A percentile compares a stretch with the other conserved stretches of the same genome.
Conservation (phyloP, 192 early-diverging fungal species). For the Chytriomyces sp. region DNA sequence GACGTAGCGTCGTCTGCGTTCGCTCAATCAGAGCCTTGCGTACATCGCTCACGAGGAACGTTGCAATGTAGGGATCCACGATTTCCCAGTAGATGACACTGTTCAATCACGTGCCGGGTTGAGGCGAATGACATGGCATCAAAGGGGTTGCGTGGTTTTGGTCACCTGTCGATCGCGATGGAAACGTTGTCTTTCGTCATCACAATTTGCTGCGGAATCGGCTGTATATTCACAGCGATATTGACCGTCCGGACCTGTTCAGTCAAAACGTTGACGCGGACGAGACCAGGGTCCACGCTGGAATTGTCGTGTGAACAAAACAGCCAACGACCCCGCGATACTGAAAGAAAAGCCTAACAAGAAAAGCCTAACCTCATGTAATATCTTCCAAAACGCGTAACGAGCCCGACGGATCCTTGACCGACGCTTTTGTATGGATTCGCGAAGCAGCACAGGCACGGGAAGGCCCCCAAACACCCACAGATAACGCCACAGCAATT, state of each 20-base stretch:
- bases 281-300: conserved; percentile 50
- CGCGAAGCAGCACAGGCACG: conserved; percentile 1
- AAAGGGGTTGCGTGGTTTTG: no score
- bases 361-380: conserved; percentile 26
- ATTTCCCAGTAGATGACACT: conserved; percentile 83
- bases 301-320: no score
- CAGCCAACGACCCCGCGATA: neutral
- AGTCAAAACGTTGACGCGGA: conserved; percentile 46
- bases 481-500: neutral
- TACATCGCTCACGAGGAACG: conserved; percentile 78
- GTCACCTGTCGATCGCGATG: no score
- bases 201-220: conserved; percentile 74
- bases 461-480: conserved; percentile 9
- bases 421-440: conserved; percentile 71
- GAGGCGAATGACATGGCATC: no score
- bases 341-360: neutral
- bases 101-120: no score
- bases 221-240: conserved; percentile 63
- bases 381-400: conserved; percentile 66
- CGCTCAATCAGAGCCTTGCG: conserved; percentile 78
- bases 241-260: conserved; percentile 47
- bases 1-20: conserved; percentile 86
- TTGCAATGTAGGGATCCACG: conserved; percentile 75
- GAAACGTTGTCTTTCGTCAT: conserved; percentile 81
- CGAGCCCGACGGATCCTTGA: conserved; percentile 72